Percentiles rank a stretch among this genome's conserved stretches.
Evolutionary conservation across 1,284 basidiomycete genomes (phyloP).

Genomic region (Ceratobasidium sp.): DNA sequence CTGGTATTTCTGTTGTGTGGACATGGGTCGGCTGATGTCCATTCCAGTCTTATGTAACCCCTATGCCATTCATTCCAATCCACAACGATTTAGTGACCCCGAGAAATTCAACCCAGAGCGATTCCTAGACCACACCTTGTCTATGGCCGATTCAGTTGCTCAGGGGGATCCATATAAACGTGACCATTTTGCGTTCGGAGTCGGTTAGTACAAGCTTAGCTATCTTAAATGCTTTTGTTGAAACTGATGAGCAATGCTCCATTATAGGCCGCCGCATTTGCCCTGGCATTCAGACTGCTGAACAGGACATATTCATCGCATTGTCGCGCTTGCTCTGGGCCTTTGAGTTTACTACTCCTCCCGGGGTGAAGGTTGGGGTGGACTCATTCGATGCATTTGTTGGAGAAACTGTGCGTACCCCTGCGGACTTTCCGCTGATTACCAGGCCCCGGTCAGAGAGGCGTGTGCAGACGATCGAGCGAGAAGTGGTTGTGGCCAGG

Average conservation of each 20-base stretch:
- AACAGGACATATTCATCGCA: slow-evolving; percentile 38
- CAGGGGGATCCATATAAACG: slow-evolving; percentile 32
- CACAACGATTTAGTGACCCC: slow-evolving; percentile 88
- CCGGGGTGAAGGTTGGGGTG: neutral
- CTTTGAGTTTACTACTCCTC: slow-evolving; percentile 25
- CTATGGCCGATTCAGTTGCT: slow-evolving; percentile 27
- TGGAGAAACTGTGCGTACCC: neutral
- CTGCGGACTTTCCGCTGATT: slow-evolving; percentile 1
- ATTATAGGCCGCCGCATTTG: slow-evolving; percentile 33
- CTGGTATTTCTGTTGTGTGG: too few relatives aligned
- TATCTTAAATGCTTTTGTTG: neutral
- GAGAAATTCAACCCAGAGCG: slow-evolving; percentile 89
- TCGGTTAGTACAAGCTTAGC: slow-evolving; percentile 3
- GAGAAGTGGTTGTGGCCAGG: slow-evolving; percentile 14
- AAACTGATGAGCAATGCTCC: neutral
- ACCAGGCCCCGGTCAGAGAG: slow-evolving; percentile 24
- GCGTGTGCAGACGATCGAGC: slow-evolving; percentile 11
- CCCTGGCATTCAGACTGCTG: slow-evolving; percentile 29
- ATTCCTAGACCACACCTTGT: slow-evolving; percentile 80
- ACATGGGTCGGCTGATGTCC: too few relatives aligned
- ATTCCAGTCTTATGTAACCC: slow-evolving; percentile 8
- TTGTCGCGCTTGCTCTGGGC: slow-evolving; percentile 39
- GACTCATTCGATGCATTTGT: neutral
- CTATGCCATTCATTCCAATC: slow-evolving; percentile 59
- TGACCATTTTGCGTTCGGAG: slow-evolving; percentile 39